A percentile compares a stretch with the other conserved stretches of the same genome.
Evolutionary conservation across 345 rosid species (phyloP).

Genomic region (Sonneratia alba): DNA sequence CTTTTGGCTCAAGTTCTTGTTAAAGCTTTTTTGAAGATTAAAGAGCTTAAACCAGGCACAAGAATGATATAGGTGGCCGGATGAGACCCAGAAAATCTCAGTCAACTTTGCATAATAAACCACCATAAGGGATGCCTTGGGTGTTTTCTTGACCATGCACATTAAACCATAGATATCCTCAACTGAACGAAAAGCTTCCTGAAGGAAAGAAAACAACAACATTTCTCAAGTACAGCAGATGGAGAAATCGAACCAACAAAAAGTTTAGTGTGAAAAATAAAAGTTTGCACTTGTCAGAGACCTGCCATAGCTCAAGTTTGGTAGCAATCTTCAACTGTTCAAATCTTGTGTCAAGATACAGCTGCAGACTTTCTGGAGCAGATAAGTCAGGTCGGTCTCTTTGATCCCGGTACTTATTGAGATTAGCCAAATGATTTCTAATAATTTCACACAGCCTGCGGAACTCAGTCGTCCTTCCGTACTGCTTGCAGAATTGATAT

Average conservation of each 20-base stretch:
- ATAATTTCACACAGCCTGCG: slow-evolving; percentile 95
- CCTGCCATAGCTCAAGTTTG: slow-evolving; percentile 96
- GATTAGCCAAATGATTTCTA: slow-evolving; percentile 83
- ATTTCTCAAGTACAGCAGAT: background rate
- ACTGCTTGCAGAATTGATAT: slow-evolving; percentile 95
- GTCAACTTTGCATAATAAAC: slow-evolving; percentile 92
- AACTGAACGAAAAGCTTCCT: slow-evolving; percentile 96
- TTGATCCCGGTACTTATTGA: slow-evolving; percentile 94
- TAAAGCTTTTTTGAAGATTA: slow-evolving; percentile 86
- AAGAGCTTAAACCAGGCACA: slow-evolving; percentile 98
- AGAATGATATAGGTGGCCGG: slow-evolving; percentile 85
- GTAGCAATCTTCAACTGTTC: slow-evolving; percentile 97
- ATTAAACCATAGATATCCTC: slow-evolving; percentile 94
- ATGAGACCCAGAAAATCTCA: slow-evolving; percentile 89
- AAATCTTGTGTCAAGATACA: slow-evolving; percentile 89
- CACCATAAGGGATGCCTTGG: slow-evolving; percentile 85
- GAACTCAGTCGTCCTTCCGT: slow-evolving; percentile 86
- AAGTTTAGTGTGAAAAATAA: slow-evolving; percentile 1
- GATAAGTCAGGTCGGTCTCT: slow-evolving; percentile 97
- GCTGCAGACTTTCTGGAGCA: slow-evolving; percentile 89
- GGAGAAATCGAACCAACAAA: background rate
- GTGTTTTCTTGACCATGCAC: slow-evolving; percentile 95
- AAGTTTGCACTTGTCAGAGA: slow-evolving; percentile 10
- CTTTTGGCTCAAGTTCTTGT: slow-evolving; percentile 89
- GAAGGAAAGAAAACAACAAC: slow-evolving; percentile 10